Evolutionary conservation across 352 stramenopile genomes (phyloP).

Genomic region (Pilasporangium apinafurcum): DNA sequence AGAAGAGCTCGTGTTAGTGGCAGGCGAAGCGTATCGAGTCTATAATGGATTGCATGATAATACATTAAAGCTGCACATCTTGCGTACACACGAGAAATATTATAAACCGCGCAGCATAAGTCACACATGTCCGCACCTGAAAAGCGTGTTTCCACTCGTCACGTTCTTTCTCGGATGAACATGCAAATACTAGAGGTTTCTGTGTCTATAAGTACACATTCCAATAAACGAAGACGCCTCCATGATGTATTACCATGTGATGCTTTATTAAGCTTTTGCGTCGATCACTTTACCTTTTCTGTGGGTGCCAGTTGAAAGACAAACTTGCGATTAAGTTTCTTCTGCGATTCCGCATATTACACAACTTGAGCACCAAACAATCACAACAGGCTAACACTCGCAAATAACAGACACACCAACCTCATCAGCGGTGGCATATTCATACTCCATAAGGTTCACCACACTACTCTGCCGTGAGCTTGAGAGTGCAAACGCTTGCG

Average conservation of each 20-base stretch:
- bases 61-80: no score
- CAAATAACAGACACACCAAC: slow-evolving; percentile 11
- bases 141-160: slow-evolving; percentile 51
- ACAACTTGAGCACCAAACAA: neutral
- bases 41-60: no score
- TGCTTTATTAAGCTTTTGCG: neutral
- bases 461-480: slow-evolving; percentile 38
- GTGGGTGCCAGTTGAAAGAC: slow-evolving; percentile 50
- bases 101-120: neutral
- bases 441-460: slow-evolving; percentile 41
- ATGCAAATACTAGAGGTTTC: slow-evolving; percentile 60
- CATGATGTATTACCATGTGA: no score
- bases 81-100: neutral
- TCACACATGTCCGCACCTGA: slow-evolving; percentile 13
- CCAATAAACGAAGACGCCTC: neutral
- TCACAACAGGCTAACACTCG: neutral
- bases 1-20: no score
- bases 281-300: slow-evolving; percentile 28
- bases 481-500: slow-evolving; percentile 47
- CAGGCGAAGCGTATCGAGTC: no score
- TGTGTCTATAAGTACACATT: slow-evolving; percentile 12
- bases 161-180: slow-evolving; percentile 43
- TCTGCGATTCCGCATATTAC: slow-evolving; percentile 14
- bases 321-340: slow-evolving; percentile 55
- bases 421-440: slow-evolving; percentile 34